Evolutionary conservation across 352 stramenopile genomes (phyloP).

Genomic region (Phytophthora hybrid): DNA sequence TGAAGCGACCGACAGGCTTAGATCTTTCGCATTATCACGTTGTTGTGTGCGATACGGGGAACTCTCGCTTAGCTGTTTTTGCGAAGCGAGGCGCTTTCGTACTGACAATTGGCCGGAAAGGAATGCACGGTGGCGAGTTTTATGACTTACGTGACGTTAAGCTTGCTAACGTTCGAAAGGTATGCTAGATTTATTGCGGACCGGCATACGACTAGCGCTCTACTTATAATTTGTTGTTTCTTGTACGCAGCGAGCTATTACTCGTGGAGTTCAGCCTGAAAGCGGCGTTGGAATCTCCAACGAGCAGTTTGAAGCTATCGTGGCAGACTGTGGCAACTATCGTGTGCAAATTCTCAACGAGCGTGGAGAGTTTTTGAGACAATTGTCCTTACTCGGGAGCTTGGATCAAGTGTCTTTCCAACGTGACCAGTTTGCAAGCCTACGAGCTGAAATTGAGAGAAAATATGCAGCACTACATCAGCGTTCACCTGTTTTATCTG

Average conservation of each 20-base stretch:
- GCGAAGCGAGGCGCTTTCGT: slow-evolving; percentile 71
- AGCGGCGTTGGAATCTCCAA: slow-evolving; percentile 49
- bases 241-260: slow-evolving; percentile 46
- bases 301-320: slow-evolving; percentile 76
- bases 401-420: slow-evolving; percentile 54
- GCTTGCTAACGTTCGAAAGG: slow-evolving; percentile 71
- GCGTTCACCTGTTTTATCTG: slow-evolving; percentile 34
- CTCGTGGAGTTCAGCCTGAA: slow-evolving; percentile 43
- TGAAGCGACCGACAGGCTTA: slow-evolving; percentile 56
- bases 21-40: slow-evolving; percentile 79
- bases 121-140: slow-evolving; percentile 44
- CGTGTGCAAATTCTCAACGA: slow-evolving; percentile 78
- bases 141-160: slow-evolving; percentile 63
- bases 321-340: slow-evolving; percentile 74
- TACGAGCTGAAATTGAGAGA: slow-evolving; percentile 40
- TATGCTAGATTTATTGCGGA: slow-evolving; percentile 15
- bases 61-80: slow-evolving; percentile 59
- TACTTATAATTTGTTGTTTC: not conserved
- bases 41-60: slow-evolving; percentile 66
- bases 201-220: not conserved
- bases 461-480: slow-evolving; percentile 41
- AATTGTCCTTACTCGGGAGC: slow-evolving; percentile 59
- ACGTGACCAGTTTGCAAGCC: slow-evolving; percentile 38
- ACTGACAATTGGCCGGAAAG: slow-evolving; percentile 50
- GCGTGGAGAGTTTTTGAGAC: slow-evolving; percentile 54